Conservation (phyloP, 2,329 filamentous ascomycete species). For the Talaromyces sp. region DNA sequence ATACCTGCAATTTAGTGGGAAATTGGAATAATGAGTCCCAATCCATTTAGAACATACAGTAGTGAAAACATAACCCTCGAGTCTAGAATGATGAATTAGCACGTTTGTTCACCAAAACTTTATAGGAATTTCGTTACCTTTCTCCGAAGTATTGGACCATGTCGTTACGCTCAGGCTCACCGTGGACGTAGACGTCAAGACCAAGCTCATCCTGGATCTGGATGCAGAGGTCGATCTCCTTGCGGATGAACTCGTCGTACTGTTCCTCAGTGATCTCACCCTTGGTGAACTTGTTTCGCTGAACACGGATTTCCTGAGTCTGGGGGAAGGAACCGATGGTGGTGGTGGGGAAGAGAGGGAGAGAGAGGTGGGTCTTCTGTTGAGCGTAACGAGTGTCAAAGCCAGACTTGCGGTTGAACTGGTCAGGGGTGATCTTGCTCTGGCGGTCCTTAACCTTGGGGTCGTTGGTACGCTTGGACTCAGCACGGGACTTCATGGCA, state of each 20-base stretch:
- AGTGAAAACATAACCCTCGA: constrained; percentile 97
- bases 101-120: not conserved
- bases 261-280: constrained; percentile 84
- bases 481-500: constrained; percentile 83
- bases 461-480: constrained; percentile 93
- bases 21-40: not conserved
- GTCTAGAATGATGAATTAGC: constrained; percentile 32
- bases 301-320: constrained; percentile 95
- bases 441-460: constrained; percentile 95
- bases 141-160: constrained; percentile 99
- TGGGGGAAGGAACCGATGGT: constrained; percentile 99
- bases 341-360: constrained; percentile 96
- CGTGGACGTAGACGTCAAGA: constrained; percentile 95
- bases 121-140: constrained; percentile 30
- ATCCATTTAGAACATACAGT: constrained; percentile 41
- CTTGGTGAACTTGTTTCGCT: constrained; percentile 99
- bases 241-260: constrained; percentile 99
- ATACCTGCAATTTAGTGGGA: not conserved
- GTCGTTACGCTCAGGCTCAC: constrained; percentile 99
- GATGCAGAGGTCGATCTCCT: constrained; percentile 93
- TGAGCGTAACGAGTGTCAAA: constrained; percentile 80
- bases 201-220: constrained; percentile 97
- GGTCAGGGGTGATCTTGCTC: constrained; percentile 71
- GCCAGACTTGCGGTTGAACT: constrained; percentile 88
- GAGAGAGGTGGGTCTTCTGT: constrained; percentile 87